Evolutionary conservation across 2,329 filamentous ascomycete species (phyloP).

Genomic region (Venturia pyrina): DNA sequence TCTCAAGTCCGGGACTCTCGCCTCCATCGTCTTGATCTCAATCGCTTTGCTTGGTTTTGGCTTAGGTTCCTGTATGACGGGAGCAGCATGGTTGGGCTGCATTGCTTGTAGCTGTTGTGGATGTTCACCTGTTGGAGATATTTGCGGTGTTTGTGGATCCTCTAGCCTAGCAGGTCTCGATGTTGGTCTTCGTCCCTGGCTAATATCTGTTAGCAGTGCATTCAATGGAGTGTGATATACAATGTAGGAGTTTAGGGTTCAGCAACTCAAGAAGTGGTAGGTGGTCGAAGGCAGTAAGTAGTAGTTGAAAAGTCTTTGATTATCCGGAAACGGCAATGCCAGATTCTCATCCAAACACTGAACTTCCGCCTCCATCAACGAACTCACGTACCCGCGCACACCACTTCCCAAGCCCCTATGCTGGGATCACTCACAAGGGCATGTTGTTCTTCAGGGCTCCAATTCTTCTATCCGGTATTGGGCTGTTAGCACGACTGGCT

Average conservation of each 20-base stretch:
- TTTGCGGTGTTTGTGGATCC: slow-evolving; percentile 4
- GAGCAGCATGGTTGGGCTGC: neutral
- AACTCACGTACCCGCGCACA: slow-evolving; percentile 10
- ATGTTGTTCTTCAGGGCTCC: slow-evolving; percentile 12
- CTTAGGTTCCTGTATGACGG: slow-evolving; percentile 8
- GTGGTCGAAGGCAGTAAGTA: slow-evolving; percentile 2
- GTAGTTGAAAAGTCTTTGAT: slow-evolving; percentile 9
- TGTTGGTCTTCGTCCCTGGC: slow-evolving; percentile 9
- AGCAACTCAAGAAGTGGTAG: slow-evolving; percentile 7
- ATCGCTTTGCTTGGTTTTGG: slow-evolving; percentile 2
- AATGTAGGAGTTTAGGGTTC: neutral
- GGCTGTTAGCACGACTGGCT: slow-evolving; percentile 18
- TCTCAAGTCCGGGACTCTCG: neutral
- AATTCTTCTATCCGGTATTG: slow-evolving; percentile 12
- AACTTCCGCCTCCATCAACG: neutral
- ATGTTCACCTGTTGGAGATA: neutral
- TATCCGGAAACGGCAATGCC: slow-evolving; percentile 7
- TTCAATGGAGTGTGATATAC: neutral
- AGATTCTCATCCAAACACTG: slow-evolving; percentile 9
- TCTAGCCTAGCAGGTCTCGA: slow-evolving; percentile 1
- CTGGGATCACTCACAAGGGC: slow-evolving; percentile 8
- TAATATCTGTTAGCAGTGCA: neutral
- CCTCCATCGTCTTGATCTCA: slow-evolving; percentile 9
- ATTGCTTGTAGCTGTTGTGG: neutral
- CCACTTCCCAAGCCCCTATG: slow-evolving; percentile 10